A percentile compares a stretch with the other conserved stretches of the same genome.
phyloP scores from a whole-genome alignment of 345 rosid species.

The Sapria himalayana region DNA sequence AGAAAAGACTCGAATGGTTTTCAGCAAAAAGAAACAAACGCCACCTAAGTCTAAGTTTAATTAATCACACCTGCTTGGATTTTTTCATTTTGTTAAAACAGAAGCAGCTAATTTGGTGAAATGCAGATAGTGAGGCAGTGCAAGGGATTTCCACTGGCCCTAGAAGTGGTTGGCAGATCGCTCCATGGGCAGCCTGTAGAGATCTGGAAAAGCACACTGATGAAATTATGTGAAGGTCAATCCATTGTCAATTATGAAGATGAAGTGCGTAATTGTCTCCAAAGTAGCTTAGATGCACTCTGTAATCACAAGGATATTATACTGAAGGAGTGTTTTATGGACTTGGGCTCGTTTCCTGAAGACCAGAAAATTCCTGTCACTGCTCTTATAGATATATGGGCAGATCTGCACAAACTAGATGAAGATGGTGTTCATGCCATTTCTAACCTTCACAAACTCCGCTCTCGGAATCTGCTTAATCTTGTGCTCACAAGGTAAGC shows the following conservation, averaged over 20 bases:
- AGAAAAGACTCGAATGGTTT: no score
- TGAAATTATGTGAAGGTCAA: constrained; percentile 12
- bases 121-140: constrained; percentile 32
- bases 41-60: no score
- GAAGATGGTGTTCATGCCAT: constrained; percentile 13
- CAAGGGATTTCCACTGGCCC: constrained; percentile 35
- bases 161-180: constrained; percentile 29
- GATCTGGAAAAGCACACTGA: constrained; percentile 16
- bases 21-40: no score
- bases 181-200: constrained; percentile 14
- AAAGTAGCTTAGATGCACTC: constrained; percentile 25
- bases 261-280: constrained; percentile 21
- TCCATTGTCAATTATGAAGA: constrained; percentile 9
- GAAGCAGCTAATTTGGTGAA: not conserved
- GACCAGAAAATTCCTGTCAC: constrained; percentile 29
- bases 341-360: constrained; percentile 39
- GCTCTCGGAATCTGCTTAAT: constrained; percentile 18
- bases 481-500: constrained; percentile 24
- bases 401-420: constrained; percentile 16
- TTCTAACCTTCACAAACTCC: constrained; percentile 19
- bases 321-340: constrained; percentile 32
- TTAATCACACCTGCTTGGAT: no score
- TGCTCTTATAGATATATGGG: constrained; percentile 32
- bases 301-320: no score
- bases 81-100: no score